Evolutionary conservation across 2,329 filamentous ascomycete species (phyloP).

Genomic region (Xylaria multiplex): DNA sequence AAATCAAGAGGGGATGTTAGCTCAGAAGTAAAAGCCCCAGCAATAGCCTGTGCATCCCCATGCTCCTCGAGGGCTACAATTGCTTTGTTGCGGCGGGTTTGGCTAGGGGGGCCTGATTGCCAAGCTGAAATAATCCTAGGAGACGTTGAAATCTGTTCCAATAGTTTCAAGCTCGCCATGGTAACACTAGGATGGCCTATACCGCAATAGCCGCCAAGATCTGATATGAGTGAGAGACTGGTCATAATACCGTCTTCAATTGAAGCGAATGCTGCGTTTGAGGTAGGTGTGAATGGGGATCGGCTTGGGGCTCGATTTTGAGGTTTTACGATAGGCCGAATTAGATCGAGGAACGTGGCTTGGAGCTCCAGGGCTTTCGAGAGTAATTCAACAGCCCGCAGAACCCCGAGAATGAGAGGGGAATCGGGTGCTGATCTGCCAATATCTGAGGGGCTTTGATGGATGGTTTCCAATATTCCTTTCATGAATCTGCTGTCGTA

Average conservation of each 20-base stretch:
- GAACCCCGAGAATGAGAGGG: constrained; percentile 80
- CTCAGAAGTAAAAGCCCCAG: constrained; percentile 75
- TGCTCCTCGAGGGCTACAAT: constrained; percentile 88
- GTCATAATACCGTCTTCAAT: constrained; percentile 92
- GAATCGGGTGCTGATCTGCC: constrained; percentile 79
- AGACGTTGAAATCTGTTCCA: constrained; percentile 88
- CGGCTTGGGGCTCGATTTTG: constrained; percentile 59
- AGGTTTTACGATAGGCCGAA: constrained; percentile 79
- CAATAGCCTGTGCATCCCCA: constrained; percentile 81
- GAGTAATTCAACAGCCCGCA: constrained; percentile 85
- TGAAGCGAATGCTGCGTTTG: constrained; percentile 81
- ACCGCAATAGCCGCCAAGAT: constrained; percentile 87
- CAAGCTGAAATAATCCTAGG: constrained; percentile 79
- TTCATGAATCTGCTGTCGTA: constrained; percentile 91
- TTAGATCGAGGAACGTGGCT: constrained; percentile 88
- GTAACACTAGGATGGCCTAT: constrained; percentile 84
- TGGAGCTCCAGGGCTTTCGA: constrained; percentile 86
- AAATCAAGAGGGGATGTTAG: constrained; percentile 76
- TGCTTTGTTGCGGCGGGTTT: constrained; percentile 79
- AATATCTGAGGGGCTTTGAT: constrained; percentile 78
- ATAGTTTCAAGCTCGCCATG: constrained; percentile 79
- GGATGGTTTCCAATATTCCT: constrained; percentile 79
- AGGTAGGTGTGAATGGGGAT: constrained; percentile 45
- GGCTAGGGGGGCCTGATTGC: constrained; percentile 67
- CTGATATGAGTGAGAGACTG: constrained; percentile 80